Evolutionary conservation across 129 eudicot genomes (phyloP).

Genomic region (Artemisia tridentata): DNA sequence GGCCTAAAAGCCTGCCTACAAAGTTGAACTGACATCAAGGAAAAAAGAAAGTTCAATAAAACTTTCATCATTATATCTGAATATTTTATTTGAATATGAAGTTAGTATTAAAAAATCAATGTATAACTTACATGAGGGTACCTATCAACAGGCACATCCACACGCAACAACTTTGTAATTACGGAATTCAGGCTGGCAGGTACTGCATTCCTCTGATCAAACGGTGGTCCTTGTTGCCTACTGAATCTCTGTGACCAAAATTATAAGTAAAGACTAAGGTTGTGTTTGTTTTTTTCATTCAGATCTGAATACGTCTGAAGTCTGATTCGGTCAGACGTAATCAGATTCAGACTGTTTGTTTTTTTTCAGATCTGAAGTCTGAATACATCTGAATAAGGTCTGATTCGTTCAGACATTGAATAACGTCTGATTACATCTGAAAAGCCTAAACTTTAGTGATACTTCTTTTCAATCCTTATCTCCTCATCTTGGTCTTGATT

Average conservation of each 20-base stretch:
- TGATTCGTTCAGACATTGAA: no score
- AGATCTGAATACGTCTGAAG: no score
- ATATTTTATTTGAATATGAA: neutral
- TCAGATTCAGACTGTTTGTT: no score
- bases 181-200: constrained; percentile 49
- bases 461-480: no score
- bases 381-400: no score
- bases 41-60: neutral
- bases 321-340: no score
- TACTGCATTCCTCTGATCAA: constrained; percentile 47
- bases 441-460: no score
- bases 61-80: neutral
- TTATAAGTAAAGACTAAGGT: neutral
- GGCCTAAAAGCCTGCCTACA: constrained; percentile 76
- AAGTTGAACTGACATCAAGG: constrained; percentile 54
- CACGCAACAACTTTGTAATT: constrained; percentile 53
- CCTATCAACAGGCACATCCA: constrained; percentile 69
- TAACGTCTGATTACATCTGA: no score
- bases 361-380: no score
- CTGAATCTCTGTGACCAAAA: constrained; percentile 40
- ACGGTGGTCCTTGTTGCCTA: constrained; percentile 45
- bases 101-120: neutral
- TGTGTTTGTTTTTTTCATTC: no score
- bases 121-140: constrained; percentile 63
- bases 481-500: no score